Conservation (phyloP, 2,329 filamentous ascomycete species). For the Colletotrichum lupini region DNA sequence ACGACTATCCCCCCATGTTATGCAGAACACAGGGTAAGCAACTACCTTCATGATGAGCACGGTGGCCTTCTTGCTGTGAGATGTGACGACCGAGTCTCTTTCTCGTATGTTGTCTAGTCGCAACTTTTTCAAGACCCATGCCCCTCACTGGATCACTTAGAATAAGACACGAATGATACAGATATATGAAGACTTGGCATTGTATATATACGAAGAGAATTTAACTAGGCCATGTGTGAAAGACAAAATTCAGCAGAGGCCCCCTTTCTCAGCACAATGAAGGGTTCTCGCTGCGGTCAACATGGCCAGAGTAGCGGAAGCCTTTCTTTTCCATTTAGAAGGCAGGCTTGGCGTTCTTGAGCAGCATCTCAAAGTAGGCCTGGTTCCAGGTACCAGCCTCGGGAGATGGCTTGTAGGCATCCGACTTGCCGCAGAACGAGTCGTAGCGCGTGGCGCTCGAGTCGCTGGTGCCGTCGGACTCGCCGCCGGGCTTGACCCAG, state of each 20-base stretch:
- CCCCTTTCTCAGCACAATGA: neutral
- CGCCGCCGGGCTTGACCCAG: constrained; percentile 73
- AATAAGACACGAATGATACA: neutral
- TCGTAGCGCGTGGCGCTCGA: constrained; percentile 47
- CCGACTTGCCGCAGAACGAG: constrained; percentile 50
- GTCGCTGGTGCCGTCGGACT: constrained; percentile 58
- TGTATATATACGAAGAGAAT: neutral
- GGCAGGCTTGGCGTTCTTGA: constrained; percentile 37
- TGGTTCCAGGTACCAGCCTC: constrained; percentile 61
- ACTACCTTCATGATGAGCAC: neutral
- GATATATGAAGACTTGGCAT: neutral
- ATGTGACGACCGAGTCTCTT: neutral
- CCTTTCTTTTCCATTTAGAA: constrained; percentile 6
- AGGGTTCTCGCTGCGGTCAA: neutral
- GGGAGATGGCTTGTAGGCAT: constrained; percentile 60
- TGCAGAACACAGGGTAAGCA: neutral
- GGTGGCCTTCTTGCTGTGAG: neutral
- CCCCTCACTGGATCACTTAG: neutral
- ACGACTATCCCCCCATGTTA: neutral
- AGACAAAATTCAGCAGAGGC: neutral
- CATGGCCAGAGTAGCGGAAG: neutral
- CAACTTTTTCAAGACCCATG: neutral
- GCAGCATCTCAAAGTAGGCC: constrained; percentile 41
- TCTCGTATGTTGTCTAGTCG: neutral
- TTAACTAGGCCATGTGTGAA: neutral